Evolutionary conservation across 805 yeast species (phyloP), one percentile per base, ranked within the genome.

Genomic region (Candida schatavii): DNA sequence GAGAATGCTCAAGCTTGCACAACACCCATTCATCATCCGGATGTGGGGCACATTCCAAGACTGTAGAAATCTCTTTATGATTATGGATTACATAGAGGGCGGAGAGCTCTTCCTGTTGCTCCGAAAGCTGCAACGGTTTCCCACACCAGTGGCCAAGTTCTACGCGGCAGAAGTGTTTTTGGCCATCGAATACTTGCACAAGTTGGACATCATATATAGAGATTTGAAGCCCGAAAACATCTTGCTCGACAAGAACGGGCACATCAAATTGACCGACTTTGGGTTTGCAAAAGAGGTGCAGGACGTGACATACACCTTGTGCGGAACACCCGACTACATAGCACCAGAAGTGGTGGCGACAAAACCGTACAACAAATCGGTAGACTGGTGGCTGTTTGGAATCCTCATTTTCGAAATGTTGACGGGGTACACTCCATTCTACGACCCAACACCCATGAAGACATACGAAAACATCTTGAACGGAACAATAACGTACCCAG

Each of bases 31-130:
- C 47, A 64, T 78, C 48, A 78, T 77, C 46, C 56, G 83, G 43
- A 77, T 78, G 82, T 78, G 83, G 83, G 83, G 83, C n/a, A 78
- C 83, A 4, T 78, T 74, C 52, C 83, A 78, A 55, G 83, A 78
- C 51, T 65, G 77, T 29, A 70, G 68, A 49, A 76, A 76, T 49
- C 59, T 78, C 43, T 78, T 78, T 47, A 77, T 78, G 83, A 75
- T 78, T 28, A 78, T 78, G 83, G 83, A 78, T 54, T 78, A 77
- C 58, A 77, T 78, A 51, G 83, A 78, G 57, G 83, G 83, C 19
- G 83, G 83, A 20, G 83, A 78, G 57, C 64, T 78, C 39, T 78
- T 78, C 49, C 73, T 80, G 2, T 57, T 78, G 34, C 65, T 78
- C 48, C 59, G 83, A 46, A 78, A 78, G 54, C 75, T 81, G 4